Evolutionary conservation across 108 stramenopile species (phyloP).

Genomic region (Pelagomonas calceolata): DNA sequence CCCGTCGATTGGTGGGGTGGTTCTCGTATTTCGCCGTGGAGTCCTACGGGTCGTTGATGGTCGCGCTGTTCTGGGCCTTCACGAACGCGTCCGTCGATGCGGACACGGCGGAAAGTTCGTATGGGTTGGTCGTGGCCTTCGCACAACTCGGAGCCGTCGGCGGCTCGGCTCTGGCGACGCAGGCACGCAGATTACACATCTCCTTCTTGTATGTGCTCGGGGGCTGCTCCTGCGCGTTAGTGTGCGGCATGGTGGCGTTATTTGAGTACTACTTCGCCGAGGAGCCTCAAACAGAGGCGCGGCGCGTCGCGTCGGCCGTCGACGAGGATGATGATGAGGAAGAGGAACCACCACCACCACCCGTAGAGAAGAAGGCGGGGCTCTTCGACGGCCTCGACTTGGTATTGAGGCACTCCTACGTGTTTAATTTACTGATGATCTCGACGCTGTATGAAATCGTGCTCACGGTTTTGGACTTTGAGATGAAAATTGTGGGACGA

Average conservation of each 20-base stretch:
- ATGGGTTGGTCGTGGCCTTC: constrained; percentile 81
- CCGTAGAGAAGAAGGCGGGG: constrained; percentile 4
- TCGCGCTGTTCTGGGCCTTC: constrained; percentile 88
- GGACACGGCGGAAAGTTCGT: constrained; percentile 72
- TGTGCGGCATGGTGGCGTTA: constrained; percentile 29
- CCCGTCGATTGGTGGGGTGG: constrained; percentile 70
- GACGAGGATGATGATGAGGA: constrained; percentile 2
- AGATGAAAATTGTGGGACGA: constrained; percentile 85
- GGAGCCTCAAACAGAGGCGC: constrained; percentile 6
- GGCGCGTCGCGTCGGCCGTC: constrained; percentile 2
- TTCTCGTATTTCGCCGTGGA: constrained; percentile 72
- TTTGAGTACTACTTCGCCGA: constrained; percentile 27
- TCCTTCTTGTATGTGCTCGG: constrained; percentile 25
- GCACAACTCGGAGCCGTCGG: constrained; percentile 82
- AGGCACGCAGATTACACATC: constrained; percentile 21
- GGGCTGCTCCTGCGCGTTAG: constrained; percentile 19
- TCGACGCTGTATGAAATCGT: constrained; percentile 87
- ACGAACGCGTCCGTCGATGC: constrained; percentile 75
- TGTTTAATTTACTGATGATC: constrained; percentile 73
- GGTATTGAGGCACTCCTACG: constrained; percentile 71
- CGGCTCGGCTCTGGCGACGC: constrained; percentile 50
- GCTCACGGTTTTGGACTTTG: constrained; percentile 87
- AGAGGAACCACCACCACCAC: constrained; percentile 2
- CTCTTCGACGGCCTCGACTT: constrained; percentile 54
- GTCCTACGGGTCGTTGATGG: constrained; percentile 82